A percentile compares a stretch with the other conserved stretches of the same genome.
phyloP scores from a whole-genome alignment of 1,284 basidiomycete genomes.

The Pulchroboletus neoregius region DNA sequence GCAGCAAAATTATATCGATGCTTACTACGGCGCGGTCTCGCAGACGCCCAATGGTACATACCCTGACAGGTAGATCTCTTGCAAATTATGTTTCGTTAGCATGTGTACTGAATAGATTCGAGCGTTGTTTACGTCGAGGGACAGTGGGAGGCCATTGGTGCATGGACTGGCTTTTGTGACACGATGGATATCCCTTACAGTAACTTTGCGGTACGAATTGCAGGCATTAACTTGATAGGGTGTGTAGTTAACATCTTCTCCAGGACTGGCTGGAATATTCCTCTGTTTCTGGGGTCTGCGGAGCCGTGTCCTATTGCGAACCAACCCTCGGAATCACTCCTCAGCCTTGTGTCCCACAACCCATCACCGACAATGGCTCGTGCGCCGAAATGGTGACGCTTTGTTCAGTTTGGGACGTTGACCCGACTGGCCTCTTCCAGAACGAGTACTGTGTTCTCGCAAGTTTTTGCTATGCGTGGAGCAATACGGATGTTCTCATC shows the following conservation, averaged over 20 bases:
- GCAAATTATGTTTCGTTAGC: neutral
- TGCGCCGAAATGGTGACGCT: conserved; percentile 14
- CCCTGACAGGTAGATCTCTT: conserved; percentile 13
- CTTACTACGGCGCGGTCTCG: conserved; percentile 19
- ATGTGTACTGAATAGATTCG: neutral
- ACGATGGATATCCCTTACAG: conserved; percentile 18
- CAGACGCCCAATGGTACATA: conserved; percentile 16
- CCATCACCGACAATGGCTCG: conserved; percentile 24
- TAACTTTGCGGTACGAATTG: conserved; percentile 17
- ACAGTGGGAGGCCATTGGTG: conserved; percentile 20
- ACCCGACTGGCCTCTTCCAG: conserved; percentile 21
- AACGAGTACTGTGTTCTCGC: conserved; percentile 25
- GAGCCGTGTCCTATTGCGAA: conserved; percentile 7
- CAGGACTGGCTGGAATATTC: conserved; percentile 27
- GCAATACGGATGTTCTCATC: conserved; percentile 20
- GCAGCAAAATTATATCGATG: conserved; percentile 22
- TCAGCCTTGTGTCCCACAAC: conserved; percentile 22
- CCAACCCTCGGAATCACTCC: neutral
- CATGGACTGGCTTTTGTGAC: conserved; percentile 22
- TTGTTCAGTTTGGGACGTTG: conserved; percentile 14
- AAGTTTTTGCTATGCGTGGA: conserved; percentile 27
- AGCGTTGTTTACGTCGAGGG: conserved; percentile 8
- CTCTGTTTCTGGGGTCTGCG: conserved; percentile 18
- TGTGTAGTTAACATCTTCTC: neutral
- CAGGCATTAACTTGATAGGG: neutral